Evolutionary conservation across 2,329 filamentous ascomycete genomes (phyloP), one percentile per base, ranked within the genome.

Genomic region (Botrytis tulipae): DNA sequence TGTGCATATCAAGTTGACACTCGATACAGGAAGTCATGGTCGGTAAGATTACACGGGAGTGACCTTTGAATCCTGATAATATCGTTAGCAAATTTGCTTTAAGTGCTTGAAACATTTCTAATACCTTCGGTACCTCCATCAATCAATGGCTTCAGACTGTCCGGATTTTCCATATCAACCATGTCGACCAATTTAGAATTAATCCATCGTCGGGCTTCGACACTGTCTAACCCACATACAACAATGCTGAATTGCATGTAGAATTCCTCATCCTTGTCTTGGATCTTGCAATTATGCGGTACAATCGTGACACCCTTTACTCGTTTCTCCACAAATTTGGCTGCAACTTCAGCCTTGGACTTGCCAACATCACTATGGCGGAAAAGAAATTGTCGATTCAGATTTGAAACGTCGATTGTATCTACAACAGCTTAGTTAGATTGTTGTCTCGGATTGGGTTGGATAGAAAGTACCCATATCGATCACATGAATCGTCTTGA

Each of bases 201-300:
- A 83, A 99, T 99, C 97, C 97, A 99, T 74, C 96, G 89, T n/a
- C 96, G 89, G 59, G 96, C 96, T 84, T 99, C 96, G 78, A 99
- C 96, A 82, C 94, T 97, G 86, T 99, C 96, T 35, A 99, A 86
- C 2, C 97, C 96, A 81, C 96, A 99, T 63, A 99, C 90, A 66
- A 99, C 89, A 73, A 98, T 88, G 81, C 94, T 93, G 83, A 99
- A 99, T 80, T 98, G 94, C 90, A 95, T 95, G 84, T 99, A 99
- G 82, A 98, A 99, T 74, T 92, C 91, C 80, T 97, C 93, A 81
- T 97, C 95, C 80, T 97, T 97, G 83, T 99, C 96, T 82, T 99
- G 96, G 78, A 99, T 99, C 81, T 92, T 93, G 79, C 93, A 93
- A 81, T 97, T 97, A 83, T 97, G 95, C 0, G 96, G 91, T 25